A percentile compares a stretch with the other conserved stretches of the same genome.
phyloP scores from a whole-genome alignment of 2,329 filamentous ascomycete genomes.

The Exophiala xenobiotica region DNA sequence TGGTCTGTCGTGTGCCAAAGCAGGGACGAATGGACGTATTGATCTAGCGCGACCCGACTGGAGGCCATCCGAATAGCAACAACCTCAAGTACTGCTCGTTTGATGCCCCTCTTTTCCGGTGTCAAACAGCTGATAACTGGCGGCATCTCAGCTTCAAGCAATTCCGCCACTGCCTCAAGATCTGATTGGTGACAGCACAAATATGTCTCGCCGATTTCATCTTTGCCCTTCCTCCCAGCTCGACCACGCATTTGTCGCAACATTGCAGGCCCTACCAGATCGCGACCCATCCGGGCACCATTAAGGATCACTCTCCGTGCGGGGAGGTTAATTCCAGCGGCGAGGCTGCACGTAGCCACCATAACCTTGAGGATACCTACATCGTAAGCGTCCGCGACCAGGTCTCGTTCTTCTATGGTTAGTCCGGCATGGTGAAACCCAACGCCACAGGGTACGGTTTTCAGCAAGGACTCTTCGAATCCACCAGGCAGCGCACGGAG shows the following conservation, averaged over 20 bases:
- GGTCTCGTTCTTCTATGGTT: slow-evolving; percentile 71
- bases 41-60: slow-evolving; percentile 62
- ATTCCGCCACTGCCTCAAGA: slow-evolving; percentile 65
- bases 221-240: slow-evolving; percentile 75
- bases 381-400: slow-evolving; percentile 71
- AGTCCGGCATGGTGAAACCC: slow-evolving; percentile 69
- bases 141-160: slow-evolving; percentile 72
- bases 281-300: slow-evolving; percentile 71
- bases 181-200: slow-evolving; percentile 69
- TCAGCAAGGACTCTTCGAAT: slow-evolving; percentile 64
- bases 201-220: slow-evolving; percentile 74
- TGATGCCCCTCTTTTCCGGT: slow-evolving; percentile 66
- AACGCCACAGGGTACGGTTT: slow-evolving; percentile 65
- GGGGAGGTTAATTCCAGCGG: slow-evolving; percentile 76
- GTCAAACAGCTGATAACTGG: slow-evolving; percentile 67
- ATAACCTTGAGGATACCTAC: slow-evolving; percentile 66
- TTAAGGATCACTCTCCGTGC: slow-evolving; percentile 74
- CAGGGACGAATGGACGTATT: slow-evolving; percentile 68
- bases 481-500: slow-evolving; percentile 65
- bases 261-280: slow-evolving; percentile 75
- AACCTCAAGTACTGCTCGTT: slow-evolving; percentile 70
- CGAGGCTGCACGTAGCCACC: slow-evolving; percentile 74
- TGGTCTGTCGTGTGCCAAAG: slow-evolving; percentile 57
- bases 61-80: slow-evolving; percentile 68
- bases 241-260: slow-evolving; percentile 77